A percentile compares a stretch with the other conserved stretches of the same genome.
phyloP scores from a whole-genome alignment of 225 moss, liverwort and hornwort genomes.

The Marchantia paleacea region DNA sequence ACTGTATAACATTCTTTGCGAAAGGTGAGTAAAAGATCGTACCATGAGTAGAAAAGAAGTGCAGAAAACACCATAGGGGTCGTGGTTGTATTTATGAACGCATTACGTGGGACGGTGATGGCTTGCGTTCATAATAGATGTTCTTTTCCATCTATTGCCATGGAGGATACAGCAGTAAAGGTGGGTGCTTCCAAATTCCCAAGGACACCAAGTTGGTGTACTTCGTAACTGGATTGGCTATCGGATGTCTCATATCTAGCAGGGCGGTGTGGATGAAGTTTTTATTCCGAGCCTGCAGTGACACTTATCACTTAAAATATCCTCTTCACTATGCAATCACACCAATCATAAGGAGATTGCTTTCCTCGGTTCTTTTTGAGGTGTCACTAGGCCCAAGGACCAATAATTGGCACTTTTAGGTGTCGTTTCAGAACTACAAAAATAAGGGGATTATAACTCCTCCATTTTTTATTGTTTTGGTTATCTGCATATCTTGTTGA shows the following conservation, averaged over 20 bases:
- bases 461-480: not conserved
- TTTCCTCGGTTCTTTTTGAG: slow-evolving; percentile 4
- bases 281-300: not conserved
- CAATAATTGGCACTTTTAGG: slow-evolving; percentile 10
- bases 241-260: not conserved
- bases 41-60: too few relatives aligned
- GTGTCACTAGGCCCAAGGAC: not conserved
- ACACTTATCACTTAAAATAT: not conserved
- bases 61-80: too few relatives aligned
- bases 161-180: not conserved
- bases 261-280: not conserved
- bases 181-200: not conserved
- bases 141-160: not conserved
- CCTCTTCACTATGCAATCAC: not conserved
- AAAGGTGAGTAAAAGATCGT: not conserved
- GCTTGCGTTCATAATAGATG: not conserved
- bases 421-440: not conserved
- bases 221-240: not conserved
- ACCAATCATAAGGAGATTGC: not conserved
- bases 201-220: not conserved
- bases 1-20: not conserved
- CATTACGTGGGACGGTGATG: not conserved
- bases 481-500: not conserved
- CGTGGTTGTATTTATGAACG: not conserved
- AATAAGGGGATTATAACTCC: not conserved